Base-by-base conservation (phyloP, 805 yeast genomes). In the Hermanozyma aechmeae region DNA sequence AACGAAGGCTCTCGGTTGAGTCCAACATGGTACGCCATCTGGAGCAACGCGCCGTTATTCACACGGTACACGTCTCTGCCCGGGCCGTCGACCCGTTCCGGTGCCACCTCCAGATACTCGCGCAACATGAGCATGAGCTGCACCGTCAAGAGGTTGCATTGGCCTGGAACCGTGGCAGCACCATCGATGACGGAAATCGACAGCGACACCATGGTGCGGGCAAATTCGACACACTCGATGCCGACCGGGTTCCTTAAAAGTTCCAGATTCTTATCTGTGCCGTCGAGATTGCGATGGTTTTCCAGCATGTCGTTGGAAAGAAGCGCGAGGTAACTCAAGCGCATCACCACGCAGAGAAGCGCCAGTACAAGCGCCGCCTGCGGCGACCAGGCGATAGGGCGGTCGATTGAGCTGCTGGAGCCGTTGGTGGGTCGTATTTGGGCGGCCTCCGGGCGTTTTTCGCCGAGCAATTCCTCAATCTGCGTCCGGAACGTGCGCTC, bases 1-100 rank as follows among this genome's bases (percentile, higher is more conserved):
- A n/a, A n/a, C n/a, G n/a, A n/a, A n/a, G 46, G 46, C 19, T 37
- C 43, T 15, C 46, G 26, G 18, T 42, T 37, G 16, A 42, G 37
- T 10, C 43, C 45, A 11, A 36, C 25, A 15, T 32, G 23, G 24
- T 33, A 30, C 2, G 38, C 45, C 37, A 39, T 40, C 25, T 38
- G 45, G 11, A 38, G 30, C 19, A 42, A 16, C 9, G 36, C 31
- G 3, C 45, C 43, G 16, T 33, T 32, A 25, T 35, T 37, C 17
- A 38, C 33, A 27, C 34, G 45, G 31, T 29, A 36, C 25, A 32
- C 30, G 28, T 40, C 40, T 6, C 42, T 28, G 8, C 31, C 35
- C 6, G 45, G 45, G 6, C 46, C 46, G 9, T 42, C 46, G 5
- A 39, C 27, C 15, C 40, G 35, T 12, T 42, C 46, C 5, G 46